Evolutionary conservation across 2,329 filamentous ascomycete genomes (phyloP).

Genomic region (Nannizzia gypsea): DNA sequence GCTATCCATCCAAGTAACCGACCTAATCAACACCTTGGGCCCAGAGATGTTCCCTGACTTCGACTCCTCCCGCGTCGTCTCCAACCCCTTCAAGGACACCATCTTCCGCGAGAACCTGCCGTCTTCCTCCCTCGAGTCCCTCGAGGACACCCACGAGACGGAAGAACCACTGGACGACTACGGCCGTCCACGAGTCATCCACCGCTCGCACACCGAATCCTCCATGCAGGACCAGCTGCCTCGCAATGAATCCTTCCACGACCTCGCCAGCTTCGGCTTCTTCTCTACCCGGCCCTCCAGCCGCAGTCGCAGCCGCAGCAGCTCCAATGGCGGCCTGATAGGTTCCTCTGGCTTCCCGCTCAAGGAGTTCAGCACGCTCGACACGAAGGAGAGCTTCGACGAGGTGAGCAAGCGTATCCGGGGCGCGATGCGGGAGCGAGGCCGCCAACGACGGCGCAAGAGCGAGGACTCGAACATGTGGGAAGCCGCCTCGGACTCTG

Average conservation of each 20-base stretch:
- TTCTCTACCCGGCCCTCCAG: slow-evolving; percentile 84
- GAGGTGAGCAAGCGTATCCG: slow-evolving; percentile 76
- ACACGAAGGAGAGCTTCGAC: slow-evolving; percentile 61
- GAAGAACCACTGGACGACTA: slow-evolving; percentile 15
- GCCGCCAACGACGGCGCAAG: slow-evolving; percentile 46
- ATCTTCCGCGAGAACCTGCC: slow-evolving; percentile 6
- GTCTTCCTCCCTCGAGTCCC: background rate
- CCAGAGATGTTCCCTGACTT: slow-evolving; percentile 98
- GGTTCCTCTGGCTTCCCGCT: slow-evolving; percentile 53
- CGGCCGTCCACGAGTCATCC: slow-evolving; percentile 12
- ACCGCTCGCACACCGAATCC: background rate
- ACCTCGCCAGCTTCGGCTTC: slow-evolving; percentile 75
- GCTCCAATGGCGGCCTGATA: slow-evolving; percentile 53
- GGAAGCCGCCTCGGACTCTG: slow-evolving; percentile 29
- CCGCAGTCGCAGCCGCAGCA: slow-evolving; percentile 52
- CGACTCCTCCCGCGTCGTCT: slow-evolving; percentile 59
- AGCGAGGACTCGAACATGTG: slow-evolving; percentile 31
- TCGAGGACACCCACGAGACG: slow-evolving; percentile 16
- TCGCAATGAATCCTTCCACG: slow-evolving; percentile 85
- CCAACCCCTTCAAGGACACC: slow-evolving; percentile 37
- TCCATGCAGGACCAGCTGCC: slow-evolving; percentile 45
- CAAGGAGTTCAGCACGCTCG: slow-evolving; percentile 55
- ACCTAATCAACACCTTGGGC: slow-evolving; percentile 87
- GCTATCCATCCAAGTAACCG: slow-evolving; percentile 71
- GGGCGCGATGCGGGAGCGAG: slow-evolving; percentile 71